Evolutionary conservation across 768 basidiomycete species (phyloP).

Genomic region (Kwoniella heveanensis): DNA sequence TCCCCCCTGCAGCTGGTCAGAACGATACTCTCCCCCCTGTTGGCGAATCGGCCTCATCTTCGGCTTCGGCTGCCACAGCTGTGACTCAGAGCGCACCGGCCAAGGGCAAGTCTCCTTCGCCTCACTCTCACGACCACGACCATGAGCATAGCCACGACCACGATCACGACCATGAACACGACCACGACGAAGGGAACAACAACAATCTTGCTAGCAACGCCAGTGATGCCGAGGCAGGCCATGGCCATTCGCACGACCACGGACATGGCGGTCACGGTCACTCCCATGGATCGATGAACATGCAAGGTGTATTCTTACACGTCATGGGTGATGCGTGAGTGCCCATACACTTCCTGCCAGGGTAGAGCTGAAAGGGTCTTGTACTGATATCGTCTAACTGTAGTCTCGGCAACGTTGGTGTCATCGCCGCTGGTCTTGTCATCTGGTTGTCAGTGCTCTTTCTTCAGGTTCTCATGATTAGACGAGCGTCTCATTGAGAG

Average conservation of each 20-base stretch:
- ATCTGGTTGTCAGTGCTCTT: conserved; percentile 76
- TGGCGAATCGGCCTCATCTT: conserved; percentile 22
- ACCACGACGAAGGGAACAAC: conserved; percentile 22
- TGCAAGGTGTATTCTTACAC: conserved; percentile 92
- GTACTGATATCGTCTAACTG: too few species aligned
- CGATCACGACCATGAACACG: conserved; percentile 25
- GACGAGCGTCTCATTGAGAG: too few species aligned
- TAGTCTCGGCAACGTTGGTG: conserved; percentile 88
- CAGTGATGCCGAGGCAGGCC: conserved; percentile 42
- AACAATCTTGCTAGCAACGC: conserved; percentile 26
- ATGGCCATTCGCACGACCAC: conserved; percentile 33
- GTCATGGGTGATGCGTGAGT: conserved; percentile 85
- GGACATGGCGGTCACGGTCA: conserved; percentile 49
- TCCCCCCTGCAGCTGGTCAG: conserved; percentile 28
- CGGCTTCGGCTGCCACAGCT: conserved; percentile 26
- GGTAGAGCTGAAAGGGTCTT: too few species aligned
- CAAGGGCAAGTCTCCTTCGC: conserved; percentile 10
- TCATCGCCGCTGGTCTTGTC: conserved; percentile 89
- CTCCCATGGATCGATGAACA: conserved; percentile 82
- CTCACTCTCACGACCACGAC: conserved; percentile 17
- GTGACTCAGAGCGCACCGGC: conserved; percentile 16
- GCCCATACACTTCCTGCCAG: too few species aligned
- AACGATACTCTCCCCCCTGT: conserved; percentile 36
- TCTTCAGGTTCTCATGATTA: too few species aligned
- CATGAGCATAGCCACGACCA: conserved; percentile 32